phyloP scores from a whole-genome alignment of 768 basidiomycete species.

The Phanerochaete sordida region DNA sequence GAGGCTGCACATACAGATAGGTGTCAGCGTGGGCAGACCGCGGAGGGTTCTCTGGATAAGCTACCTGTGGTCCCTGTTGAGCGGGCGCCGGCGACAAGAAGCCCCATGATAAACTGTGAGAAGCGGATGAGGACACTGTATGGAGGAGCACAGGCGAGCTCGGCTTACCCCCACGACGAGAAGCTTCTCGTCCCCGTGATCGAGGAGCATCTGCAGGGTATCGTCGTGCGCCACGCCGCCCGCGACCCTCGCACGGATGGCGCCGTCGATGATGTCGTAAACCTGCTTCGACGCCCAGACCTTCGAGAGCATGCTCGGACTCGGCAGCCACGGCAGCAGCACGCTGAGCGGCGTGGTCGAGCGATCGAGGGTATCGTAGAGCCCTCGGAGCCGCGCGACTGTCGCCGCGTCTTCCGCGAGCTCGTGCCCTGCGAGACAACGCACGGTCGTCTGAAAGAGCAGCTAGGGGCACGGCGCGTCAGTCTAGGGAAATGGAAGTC shows the following conservation, averaged over 20 bases:
- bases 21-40: constrained; percentile 4
- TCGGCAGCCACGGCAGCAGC: constrained; percentile 74
- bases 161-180: constrained; percentile 64
- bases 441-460: constrained; percentile 70
- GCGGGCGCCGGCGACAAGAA: constrained; percentile 76
- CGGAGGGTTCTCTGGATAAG: constrained; percentile 6
- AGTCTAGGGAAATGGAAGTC: constrained; percentile 7
- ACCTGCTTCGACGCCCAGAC: constrained; percentile 72
- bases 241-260: constrained; percentile 53
- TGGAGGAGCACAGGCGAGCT: not conserved
- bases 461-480: constrained; percentile 30
- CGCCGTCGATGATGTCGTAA: constrained; percentile 61
- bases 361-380: constrained; percentile 67
- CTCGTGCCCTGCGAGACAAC: constrained; percentile 63
- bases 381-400: constrained; percentile 56
- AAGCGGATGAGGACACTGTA: constrained; percentile 2
- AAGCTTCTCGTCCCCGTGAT: constrained; percentile 62
- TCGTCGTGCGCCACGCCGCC: constrained; percentile 59
- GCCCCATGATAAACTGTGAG: constrained; percentile 74
- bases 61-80: constrained; percentile 72
- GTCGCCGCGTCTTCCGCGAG: constrained; percentile 62
- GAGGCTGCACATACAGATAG: constrained; percentile 41
- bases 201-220: constrained; percentile 72
- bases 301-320: constrained; percentile 67
- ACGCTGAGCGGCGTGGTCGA: constrained; percentile 72